Evolutionary conservation across 768 basidiomycete species (phyloP).

Genomic region (Tricholoma flavovirens): DNA sequence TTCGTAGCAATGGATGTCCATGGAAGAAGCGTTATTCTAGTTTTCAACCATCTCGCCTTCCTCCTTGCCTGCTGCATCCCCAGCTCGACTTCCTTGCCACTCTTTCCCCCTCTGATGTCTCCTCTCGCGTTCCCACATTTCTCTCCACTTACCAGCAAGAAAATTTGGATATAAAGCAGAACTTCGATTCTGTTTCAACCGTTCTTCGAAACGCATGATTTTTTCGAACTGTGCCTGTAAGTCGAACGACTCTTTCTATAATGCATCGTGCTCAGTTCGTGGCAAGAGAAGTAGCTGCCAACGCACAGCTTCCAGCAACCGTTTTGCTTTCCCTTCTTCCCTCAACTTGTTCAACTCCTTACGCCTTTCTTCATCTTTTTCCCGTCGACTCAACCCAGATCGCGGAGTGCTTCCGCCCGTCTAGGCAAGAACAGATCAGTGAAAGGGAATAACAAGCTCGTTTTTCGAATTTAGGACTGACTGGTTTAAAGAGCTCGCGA

Average conservation of each 20-base stretch:
- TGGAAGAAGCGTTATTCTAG: neutral
- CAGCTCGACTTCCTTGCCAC: constrained; percentile 18
- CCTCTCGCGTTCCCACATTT: constrained; percentile 41
- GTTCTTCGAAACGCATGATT: constrained; percentile 59
- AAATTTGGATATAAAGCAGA: constrained; percentile 58
- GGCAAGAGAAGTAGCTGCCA: neutral
- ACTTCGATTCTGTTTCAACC: constrained; percentile 41
- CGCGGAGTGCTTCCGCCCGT: constrained; percentile 38
- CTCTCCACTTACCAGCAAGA: constrained; percentile 52
- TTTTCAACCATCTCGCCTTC: constrained; percentile 31
- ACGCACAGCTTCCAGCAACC: constrained; percentile 50
- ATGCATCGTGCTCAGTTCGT: neutral
- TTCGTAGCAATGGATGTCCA: neutral
- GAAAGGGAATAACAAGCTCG: neutral
- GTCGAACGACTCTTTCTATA: constrained; percentile 45
- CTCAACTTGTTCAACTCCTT: constrained; percentile 65
- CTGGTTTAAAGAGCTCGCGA: constrained; percentile 54
- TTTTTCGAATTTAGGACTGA: constrained; percentile 20
- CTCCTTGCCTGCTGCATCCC: constrained; percentile 30
- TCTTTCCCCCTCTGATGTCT: constrained; percentile 28
- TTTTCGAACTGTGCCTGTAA: constrained; percentile 56
- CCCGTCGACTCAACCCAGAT: constrained; percentile 40
- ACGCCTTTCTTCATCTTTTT: constrained; percentile 61
- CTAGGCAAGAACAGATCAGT: constrained; percentile 17
- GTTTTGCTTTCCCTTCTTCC: constrained; percentile 59